Evolutionary conservation across 140 eudicot genomes (phyloP).

Genomic region (Oenanthe javanica): DNA sequence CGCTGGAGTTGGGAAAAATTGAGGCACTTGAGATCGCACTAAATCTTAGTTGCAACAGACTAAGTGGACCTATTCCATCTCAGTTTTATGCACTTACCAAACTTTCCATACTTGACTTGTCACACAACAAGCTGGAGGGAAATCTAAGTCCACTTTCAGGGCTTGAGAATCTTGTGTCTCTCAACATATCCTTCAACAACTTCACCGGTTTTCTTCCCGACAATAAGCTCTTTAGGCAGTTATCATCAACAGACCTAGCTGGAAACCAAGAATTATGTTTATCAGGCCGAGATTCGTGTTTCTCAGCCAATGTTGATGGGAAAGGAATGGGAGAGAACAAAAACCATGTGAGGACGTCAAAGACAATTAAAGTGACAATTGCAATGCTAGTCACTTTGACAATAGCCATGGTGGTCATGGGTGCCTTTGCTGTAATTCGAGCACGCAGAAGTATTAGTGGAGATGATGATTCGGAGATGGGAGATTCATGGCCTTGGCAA

Average conservation of each 20-base stretch:
- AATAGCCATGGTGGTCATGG: slow-evolving; percentile 65
- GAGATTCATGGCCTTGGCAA: slow-evolving; percentile 85
- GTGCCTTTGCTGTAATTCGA: slow-evolving; percentile 47
- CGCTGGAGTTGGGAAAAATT: slow-evolving; percentile 46
- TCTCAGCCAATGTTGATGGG: slow-evolving; percentile 26
- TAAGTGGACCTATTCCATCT: slow-evolving; percentile 52
- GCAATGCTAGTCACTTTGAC: slow-evolving; percentile 52
- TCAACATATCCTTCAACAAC: slow-evolving; percentile 58
- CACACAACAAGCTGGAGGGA: slow-evolving; percentile 59
- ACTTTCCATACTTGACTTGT: slow-evolving; percentile 63
- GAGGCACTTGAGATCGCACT: slow-evolving; percentile 65
- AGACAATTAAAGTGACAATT: slow-evolving; percentile 46
- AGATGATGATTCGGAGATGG: slow-evolving; percentile 65
- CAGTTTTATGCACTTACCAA: slow-evolving; percentile 50
- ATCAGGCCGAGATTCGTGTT: slow-evolving; percentile 49
- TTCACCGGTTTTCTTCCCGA: slow-evolving; percentile 66
- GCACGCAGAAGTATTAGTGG: slow-evolving; percentile 38
- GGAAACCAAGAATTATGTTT: slow-evolving; percentile 67
- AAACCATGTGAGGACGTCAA: slow-evolving; percentile 26
- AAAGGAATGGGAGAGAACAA: slow-evolving; percentile 21
- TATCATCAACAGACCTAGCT: slow-evolving; percentile 43
- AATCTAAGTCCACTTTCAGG: slow-evolving; percentile 42
- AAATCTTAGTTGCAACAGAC: slow-evolving; percentile 52
- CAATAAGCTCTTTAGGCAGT: slow-evolving; percentile 57
- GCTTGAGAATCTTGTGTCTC: slow-evolving; percentile 56